Conservation (phyloP, 129 eudicot species). For the Erigeron canadensis region DNA sequence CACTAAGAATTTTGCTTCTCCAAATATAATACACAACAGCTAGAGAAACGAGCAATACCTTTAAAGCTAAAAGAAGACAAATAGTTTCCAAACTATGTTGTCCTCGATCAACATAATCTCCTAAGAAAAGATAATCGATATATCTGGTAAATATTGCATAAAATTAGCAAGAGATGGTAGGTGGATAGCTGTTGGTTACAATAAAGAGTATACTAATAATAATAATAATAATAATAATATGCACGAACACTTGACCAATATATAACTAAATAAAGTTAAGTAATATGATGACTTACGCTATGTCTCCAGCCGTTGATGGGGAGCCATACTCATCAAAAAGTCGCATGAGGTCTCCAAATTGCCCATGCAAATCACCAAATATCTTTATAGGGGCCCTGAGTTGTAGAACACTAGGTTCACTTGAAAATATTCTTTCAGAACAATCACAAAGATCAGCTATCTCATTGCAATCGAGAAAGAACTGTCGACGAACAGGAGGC, state of each 20-base stretch:
- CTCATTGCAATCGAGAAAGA: slow-evolving; percentile 91
- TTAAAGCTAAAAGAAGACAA: slow-evolving; percentile 81
- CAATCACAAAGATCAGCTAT: slow-evolving; percentile 93
- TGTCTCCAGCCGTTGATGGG: slow-evolving; percentile 98
- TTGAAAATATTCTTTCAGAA: slow-evolving; percentile 84
- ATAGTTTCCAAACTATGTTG: slow-evolving; percentile 98
- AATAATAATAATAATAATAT: neutral
- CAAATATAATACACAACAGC: neutral
- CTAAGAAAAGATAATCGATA: slow-evolving; percentile 95
- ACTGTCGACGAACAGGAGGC: slow-evolving; percentile 91
- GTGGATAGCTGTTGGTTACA: neutral
- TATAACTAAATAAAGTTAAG: neutral
- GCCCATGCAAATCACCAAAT: slow-evolving; percentile 97
- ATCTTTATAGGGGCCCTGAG: slow-evolving; percentile 92
- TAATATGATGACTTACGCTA: slow-evolving; percentile 57
- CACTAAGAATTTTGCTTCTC: neutral
- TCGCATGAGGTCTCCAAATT: slow-evolving; percentile 98
- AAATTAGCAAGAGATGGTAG: slow-evolving; percentile 28
- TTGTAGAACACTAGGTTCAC: slow-evolving; percentile 90
- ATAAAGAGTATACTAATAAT: neutral
- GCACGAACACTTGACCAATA: neutral
- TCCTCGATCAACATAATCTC: slow-evolving; percentile 97
- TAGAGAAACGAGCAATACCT: slow-evolving; percentile 46
- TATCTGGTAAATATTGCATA: slow-evolving; percentile 49
- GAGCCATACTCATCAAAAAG: slow-evolving; percentile 97